phyloP scores from a whole-genome alignment of 805 yeast species.

The Candida ponderosae region DNA sequence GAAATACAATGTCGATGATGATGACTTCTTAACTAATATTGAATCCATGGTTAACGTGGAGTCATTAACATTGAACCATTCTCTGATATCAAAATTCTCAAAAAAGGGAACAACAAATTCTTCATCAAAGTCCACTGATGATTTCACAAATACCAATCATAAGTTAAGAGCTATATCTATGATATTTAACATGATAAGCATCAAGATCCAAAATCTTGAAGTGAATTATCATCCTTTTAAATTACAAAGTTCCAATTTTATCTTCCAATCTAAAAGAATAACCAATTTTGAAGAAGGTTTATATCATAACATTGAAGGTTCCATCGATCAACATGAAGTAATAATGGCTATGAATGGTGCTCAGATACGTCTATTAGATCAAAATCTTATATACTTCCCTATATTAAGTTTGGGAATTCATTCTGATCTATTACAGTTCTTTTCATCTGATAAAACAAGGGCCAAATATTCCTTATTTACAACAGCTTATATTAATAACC shows the following conservation, averaged over 20 bases:
- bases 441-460: background rate
- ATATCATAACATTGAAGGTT: background rate
- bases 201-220: slow-evolving; percentile 1
- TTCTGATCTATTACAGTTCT: background rate
- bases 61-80: background rate
- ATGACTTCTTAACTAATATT: no score
- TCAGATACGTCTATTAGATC: background rate
- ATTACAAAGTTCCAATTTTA: background rate
- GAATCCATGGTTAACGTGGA: background rate
- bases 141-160: no score
- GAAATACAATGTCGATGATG: no score
- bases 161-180: no score
- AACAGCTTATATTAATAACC: background rate
- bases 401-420: background rate
- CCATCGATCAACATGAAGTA: background rate
- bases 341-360: background rate
- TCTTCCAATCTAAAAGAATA: background rate
- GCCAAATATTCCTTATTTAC: background rate
- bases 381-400: slow-evolving; percentile 1
- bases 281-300: slow-evolving; percentile 1
- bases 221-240: background rate
- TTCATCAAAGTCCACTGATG: no score
- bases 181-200: background rate
- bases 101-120: no score
- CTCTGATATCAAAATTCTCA: no score